Percentiles rank a stretch among this genome's conserved stretches.
phyloP scores from a whole-genome alignment of 2,329 filamentous ascomycete genomes.

The Aureobasidium sp. region DNA sequence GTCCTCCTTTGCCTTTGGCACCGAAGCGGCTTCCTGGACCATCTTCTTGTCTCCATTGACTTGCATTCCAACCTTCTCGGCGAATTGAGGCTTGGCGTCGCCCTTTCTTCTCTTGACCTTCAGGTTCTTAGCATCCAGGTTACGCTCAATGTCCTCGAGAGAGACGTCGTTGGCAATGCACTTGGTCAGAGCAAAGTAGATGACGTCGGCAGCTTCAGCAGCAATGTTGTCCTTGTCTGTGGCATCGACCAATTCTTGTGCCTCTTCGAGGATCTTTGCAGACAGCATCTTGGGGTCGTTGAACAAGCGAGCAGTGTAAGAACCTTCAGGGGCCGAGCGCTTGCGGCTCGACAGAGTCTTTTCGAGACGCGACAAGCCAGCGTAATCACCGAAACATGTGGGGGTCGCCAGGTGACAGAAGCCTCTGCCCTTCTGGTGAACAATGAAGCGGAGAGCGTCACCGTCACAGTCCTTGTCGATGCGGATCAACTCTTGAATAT shows the following conservation, averaged over 20 bases:
- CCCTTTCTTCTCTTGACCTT: constrained; percentile 92
- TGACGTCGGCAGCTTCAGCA: constrained; percentile 87
- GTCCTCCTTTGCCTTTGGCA: constrained; percentile 45
- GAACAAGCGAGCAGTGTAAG: constrained; percentile 90
- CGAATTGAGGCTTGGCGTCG: constrained; percentile 91
- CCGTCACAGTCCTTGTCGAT: constrained; percentile 87
- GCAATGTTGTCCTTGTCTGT: constrained; percentile 74
- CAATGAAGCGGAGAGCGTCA: constrained; percentile 83
- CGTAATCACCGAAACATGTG: constrained; percentile 83
- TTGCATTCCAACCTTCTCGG: constrained; percentile 66
- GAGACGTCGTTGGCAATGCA: constrained; percentile 77
- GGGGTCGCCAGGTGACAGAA: constrained; percentile 94
- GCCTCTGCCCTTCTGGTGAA: constrained; percentile 75
- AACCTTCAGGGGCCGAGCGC: constrained; percentile 72
- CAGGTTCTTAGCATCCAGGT: constrained; percentile 85
- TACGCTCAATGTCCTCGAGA: constrained; percentile 82
- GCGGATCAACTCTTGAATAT: constrained; percentile 80
- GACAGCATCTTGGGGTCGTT: constrained; percentile 80
- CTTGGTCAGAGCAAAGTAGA: constrained; percentile 93
- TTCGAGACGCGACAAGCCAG: constrained; percentile 74
- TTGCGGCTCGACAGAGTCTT: constrained; percentile 80
- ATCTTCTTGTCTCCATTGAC: constrained; percentile 30
- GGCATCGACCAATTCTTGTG: constrained; percentile 90
- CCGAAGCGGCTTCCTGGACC: constrained; percentile 44
- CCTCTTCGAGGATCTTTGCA: constrained; percentile 98